Percentiles rank a stretch among this genome's conserved stretches.
These are phyloP conservation scores for Talaromyces liani DNA, from an alignment of 495 filamentous ascomycete genomes.

Conservation along the genomic window DNA sequence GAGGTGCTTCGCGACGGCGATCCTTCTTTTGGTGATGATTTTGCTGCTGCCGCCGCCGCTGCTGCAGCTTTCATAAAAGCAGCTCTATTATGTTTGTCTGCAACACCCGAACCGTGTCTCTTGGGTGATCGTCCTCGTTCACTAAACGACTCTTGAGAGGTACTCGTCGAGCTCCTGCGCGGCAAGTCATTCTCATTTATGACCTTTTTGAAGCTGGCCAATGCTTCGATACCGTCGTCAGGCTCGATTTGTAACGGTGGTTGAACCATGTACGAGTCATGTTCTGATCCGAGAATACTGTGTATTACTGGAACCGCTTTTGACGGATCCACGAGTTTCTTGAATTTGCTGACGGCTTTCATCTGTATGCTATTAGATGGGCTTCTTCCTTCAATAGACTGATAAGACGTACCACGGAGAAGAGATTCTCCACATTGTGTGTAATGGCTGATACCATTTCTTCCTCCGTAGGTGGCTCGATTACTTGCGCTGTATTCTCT, in stretches of 20 bases:
- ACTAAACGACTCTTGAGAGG: conserved; percentile 8
- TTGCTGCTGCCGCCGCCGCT: conserved; percentile 15
- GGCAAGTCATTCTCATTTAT: conserved; percentile 28
- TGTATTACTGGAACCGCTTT: conserved; percentile 42
- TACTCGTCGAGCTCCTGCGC: conserved; percentile 10
- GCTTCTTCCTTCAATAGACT: neutral
- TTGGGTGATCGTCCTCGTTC: conserved; percentile 14
- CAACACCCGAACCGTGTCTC: conserved; percentile 15
- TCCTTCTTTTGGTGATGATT: conserved; percentile 26
- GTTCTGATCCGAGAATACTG: conserved; percentile 48
- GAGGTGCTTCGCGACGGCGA: conserved; percentile 28
- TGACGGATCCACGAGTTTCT: conserved; percentile 44
- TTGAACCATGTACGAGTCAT: conserved; percentile 45
- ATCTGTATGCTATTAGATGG: conserved; percentile 46
- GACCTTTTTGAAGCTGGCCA: conserved; percentile 27
- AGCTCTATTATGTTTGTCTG: conserved; percentile 11
- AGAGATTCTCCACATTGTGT: conserved; percentile 69
- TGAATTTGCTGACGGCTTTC: conserved; percentile 87
- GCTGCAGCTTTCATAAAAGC: neutral
- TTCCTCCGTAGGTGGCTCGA: conserved; percentile 76
- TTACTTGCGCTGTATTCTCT: conserved; percentile 77
- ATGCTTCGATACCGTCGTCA: conserved; percentile 30
- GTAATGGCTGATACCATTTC: conserved; percentile 91
- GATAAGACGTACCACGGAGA: conserved; percentile 64
- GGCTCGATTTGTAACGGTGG: conserved; percentile 49